Base-by-base conservation (phyloP, 176 grass and related monocot species). In the Dendrocalamus sinicus region DNA sequence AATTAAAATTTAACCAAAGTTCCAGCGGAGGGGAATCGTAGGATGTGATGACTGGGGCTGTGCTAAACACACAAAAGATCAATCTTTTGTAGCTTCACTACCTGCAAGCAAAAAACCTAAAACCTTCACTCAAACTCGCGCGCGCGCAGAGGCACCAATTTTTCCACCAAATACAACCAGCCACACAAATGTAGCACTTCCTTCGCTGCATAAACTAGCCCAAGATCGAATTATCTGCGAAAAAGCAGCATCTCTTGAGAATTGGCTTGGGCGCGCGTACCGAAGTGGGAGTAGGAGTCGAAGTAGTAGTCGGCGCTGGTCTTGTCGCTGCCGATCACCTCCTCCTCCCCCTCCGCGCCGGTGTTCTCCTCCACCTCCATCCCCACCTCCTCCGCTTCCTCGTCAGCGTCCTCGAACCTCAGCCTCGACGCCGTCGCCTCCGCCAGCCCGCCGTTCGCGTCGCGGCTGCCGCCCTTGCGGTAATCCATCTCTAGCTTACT, bases 301-400 rank as follows among this genome's bases (percentile, higher is more conserved):
- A 99, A 99, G 86, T 99, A 99, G 85, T 99, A 96, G 81, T 99
- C 96, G 61, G 96, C 96, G 86, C 96, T 99, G 72, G 93, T 99
- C 79, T 96, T 92, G 9, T 96, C 96, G 83, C 50, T 87, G 53
- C 94, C 94, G 63, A 97, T 89, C 2, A 94, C 77, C 83, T 64
- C 84, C 51, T 78, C 79, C 63, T 54, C 68, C 17, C 39, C 85
- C 83, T 67, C 72, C 43, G 63, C 77, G 35, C 22, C 82, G 59
- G 45, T 4, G 77, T 24, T 79, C 82, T 85, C 88, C 78, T 88
- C 83, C 80, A 82, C 64, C 26, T 81, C 91, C 87, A 86, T 88
- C 69, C 22, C 70, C 17, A 58, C 66, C 65, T 35, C 32, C 2
- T 35, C 32, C 32, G 32, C 32, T 35, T 74, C 83, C 44, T 79